Evolutionary conservation across 352 stramenopile genomes (phyloP).

Genomic region (Pythium brassicae): DNA sequence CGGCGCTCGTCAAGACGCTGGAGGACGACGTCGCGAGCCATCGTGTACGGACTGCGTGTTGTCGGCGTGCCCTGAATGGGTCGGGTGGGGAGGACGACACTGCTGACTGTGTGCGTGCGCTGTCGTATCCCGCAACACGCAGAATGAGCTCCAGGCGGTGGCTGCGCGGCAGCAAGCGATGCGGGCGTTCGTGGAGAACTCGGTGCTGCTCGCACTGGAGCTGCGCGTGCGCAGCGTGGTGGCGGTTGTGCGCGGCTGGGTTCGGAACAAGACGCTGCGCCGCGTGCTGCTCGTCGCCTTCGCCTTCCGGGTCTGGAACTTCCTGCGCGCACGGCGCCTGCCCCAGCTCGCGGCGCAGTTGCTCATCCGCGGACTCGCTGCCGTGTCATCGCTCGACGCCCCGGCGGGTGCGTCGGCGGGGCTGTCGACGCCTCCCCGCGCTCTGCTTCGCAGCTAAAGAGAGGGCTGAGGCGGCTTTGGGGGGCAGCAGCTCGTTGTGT

Average conservation of each 20-base stretch:
- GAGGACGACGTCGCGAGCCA: conserved; percentile 60
- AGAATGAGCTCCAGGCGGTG: conserved; percentile 55
- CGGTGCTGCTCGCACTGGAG: conserved; percentile 40
- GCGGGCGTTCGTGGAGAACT: conserved; percentile 28
- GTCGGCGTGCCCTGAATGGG: no score
- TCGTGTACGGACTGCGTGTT: no score
- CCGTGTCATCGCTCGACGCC: conserved; percentile 46
- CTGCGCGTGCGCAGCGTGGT: conserved; percentile 27
- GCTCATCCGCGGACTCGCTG: conserved; percentile 55
- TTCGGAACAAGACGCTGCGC: conserved; percentile 43
- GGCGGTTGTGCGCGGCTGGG: conserved; percentile 35
- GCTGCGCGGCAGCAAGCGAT: conserved; percentile 35
- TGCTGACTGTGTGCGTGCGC: neutral
- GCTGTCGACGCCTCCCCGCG: neutral
- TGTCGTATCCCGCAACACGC: neutral
- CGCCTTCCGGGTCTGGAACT: conserved; percentile 44
- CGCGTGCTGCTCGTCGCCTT: conserved; percentile 46
- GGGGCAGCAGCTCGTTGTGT: no score
- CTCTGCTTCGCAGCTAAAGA: conserved; percentile 6
- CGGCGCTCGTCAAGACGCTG: conserved; percentile 47
- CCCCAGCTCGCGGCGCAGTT: conserved; percentile 56
- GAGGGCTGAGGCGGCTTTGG: no score
- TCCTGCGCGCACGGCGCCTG: conserved; percentile 38
- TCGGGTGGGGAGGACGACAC: no score
- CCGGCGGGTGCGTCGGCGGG: neutral